These are phyloP conservation scores for Pyrrhoderma lamaoense DNA, from an alignment of 1,284 basidiomycete species.

Conservation along the genomic window DNA sequence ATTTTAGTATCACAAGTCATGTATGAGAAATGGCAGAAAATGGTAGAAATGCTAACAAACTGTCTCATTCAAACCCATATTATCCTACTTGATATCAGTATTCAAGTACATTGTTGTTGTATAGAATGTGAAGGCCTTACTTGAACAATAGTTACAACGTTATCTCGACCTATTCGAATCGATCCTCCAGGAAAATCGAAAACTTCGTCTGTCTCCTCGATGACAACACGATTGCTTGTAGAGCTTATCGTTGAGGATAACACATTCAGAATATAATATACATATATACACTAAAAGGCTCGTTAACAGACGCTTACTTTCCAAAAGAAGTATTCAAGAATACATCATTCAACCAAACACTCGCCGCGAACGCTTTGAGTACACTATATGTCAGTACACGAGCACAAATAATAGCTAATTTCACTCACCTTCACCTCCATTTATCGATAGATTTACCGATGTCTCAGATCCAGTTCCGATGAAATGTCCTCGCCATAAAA, in stretches of 20 bases:
- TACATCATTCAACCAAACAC: constrained; percentile 70
- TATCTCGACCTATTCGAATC: constrained; percentile 46
- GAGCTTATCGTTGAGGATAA: constrained; percentile 35
- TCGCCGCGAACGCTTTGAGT: constrained; percentile 61
- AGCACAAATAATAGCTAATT: not conserved
- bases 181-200: constrained; percentile 55
- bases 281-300: not conserved
- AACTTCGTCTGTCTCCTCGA: constrained; percentile 56
- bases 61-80: constrained; percentile 70
- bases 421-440: constrained; percentile 62
- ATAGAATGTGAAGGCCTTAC: constrained; percentile 21
- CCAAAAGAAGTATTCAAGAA: constrained; percentile 68
- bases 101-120: not conserved
- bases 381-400: not conserved
- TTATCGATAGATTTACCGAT: constrained; percentile 64
- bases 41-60: constrained; percentile 29
- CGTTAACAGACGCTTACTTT: constrained; percentile 51
- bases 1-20: no score
- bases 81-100: constrained; percentile 43
- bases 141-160: constrained; percentile 70
- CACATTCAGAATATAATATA: not conserved
- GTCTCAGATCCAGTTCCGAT: constrained; percentile 47
- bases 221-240: constrained; percentile 48
- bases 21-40: no score
- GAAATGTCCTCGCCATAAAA: constrained; percentile 79